Evolutionary conservation across 805 yeast genomes (phyloP), one percentile per base, ranked within the genome.

Genomic region (Candida verbasci): DNA sequence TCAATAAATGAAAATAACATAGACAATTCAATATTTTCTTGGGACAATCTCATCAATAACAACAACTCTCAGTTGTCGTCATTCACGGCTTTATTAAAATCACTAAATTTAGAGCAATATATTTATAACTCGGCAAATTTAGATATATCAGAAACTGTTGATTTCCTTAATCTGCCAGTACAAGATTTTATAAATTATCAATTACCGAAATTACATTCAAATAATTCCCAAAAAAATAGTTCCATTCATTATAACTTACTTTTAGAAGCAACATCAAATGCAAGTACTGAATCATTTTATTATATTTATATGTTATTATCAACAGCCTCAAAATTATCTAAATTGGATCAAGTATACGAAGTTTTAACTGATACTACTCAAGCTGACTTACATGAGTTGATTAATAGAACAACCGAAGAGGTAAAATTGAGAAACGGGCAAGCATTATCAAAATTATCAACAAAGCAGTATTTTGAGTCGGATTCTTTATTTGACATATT

Each of bases 391-490:
- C 82, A 78, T 44, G 77, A 72, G 30, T 56, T 88, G 47, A 68
- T 84, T 15, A 74, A 73, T 37, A 70, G 78, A 42, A 69, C 82
- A 1, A 74, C 79, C 3, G 85, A 79, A 39, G 89, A 83, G 43
- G 72, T 78, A 4, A 78, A 80, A 44, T 58, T 68, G 40, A 75
- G 73, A 43, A 78, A 79, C 50, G 70, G 76, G 3, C 50, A 40
- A 9, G 54, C 52, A 6, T 42, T 60, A 28, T 48, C 56, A 15
- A 56, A 62, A 38, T 42, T 60, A 18, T 39, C 50, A 20, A 60
- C 62, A 39, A 42, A 61, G 24, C 54, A 53, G 23, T 52, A 54
- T n/a, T 48, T 56, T 35, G 68, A 65, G 8, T 47, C 45, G 12
- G 34, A 38, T 8, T 37, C 39, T 7, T 39, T 46, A 2, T 37